A percentile compares a stretch with the other conserved stretches of the same genome.
These are phyloP conservation scores for Sclerotinia borealis DNA, from an alignment of 2,329 filamentous ascomycete species.

Conservation along the genomic window DNA sequence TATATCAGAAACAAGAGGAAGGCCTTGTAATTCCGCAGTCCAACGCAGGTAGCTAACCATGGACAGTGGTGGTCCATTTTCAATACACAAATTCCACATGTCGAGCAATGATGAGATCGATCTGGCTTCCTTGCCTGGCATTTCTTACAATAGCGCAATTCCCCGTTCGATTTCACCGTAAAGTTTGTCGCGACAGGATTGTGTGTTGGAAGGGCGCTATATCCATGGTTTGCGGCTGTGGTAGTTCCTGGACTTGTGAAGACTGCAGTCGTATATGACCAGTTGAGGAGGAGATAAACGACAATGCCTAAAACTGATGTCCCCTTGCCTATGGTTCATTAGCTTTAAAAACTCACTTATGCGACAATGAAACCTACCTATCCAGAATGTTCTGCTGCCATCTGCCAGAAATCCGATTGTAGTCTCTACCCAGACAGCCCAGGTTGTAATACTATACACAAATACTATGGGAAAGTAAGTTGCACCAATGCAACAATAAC, in stretches of 20 bases:
- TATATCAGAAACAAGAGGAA: constrained; percentile 92
- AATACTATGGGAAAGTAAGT: constrained; percentile 85
- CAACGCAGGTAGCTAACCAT: constrained; percentile 94
- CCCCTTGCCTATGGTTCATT: constrained; percentile 39
- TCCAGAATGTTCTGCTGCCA: constrained; percentile 43
- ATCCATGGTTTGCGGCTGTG: constrained; percentile 54
- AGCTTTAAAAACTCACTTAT: not conserved
- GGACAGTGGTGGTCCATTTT: constrained; percentile 99
- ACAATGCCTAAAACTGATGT: constrained; percentile 59
- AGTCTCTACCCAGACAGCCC: constrained; percentile 85
- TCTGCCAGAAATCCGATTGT: constrained; percentile 58
- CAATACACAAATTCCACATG: constrained; percentile 86
- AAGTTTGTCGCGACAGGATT: constrained; percentile 61
- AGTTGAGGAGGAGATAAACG: constrained; percentile 75
- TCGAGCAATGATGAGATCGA: constrained; percentile 93
- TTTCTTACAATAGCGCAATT: constrained; percentile 91
- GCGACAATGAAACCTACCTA: constrained; percentile 41
- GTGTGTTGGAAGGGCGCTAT: constrained; percentile 75
- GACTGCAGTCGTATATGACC: constrained; percentile 86
- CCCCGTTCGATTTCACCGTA: constrained; percentile 88
- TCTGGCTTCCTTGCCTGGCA: constrained; percentile 93
- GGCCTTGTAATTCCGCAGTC: constrained; percentile 89
- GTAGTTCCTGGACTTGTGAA: constrained; percentile 83
- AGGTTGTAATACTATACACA: constrained; percentile 84
- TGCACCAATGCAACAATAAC: constrained; percentile 71